Percentiles rank a stretch among this genome's conserved stretches.
These are phyloP conservation scores for Psidium guajava DNA, from an alignment of 345 rosid species.

Conservation along the genomic window DNA sequence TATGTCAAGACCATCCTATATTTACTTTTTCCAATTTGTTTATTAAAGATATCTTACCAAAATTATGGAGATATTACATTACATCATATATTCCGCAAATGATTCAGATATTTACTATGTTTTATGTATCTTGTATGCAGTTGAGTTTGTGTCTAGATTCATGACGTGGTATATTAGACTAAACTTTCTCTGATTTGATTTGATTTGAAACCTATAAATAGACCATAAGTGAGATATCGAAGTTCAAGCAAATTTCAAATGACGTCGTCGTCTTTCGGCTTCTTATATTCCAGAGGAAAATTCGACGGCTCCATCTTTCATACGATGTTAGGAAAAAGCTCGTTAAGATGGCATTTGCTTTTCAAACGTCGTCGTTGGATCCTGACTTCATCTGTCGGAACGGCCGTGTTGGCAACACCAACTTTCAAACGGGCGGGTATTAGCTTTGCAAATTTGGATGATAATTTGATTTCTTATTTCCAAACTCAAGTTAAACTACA, in stretches of 20 bases:
- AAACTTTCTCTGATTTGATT: not conserved
- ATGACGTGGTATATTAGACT: accelerated
- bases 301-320: not conserved
- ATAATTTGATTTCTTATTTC: accelerated
- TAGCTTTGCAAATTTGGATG: not conserved
- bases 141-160: not conserved
- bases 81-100: not conserved
- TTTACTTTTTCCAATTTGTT: not conserved
- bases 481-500: not conserved
- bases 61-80: not conserved
- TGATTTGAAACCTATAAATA: not conserved
- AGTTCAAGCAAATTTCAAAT: not conserved
- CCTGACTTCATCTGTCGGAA: no score
- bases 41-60: not conserved
- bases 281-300: no score
- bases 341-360: not conserved
- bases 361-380: no score
- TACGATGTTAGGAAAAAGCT: not conserved
- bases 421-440: not conserved
- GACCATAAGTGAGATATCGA: not conserved
- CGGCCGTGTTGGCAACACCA: no score
- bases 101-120: not conserved
- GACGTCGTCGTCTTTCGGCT: no score
- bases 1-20: not conserved
- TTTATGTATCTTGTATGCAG: not conserved